Evolutionary conservation across 2,329 filamentous ascomycete genomes (phyloP).

Genomic region (Metarhizium anisopliae): DNA sequence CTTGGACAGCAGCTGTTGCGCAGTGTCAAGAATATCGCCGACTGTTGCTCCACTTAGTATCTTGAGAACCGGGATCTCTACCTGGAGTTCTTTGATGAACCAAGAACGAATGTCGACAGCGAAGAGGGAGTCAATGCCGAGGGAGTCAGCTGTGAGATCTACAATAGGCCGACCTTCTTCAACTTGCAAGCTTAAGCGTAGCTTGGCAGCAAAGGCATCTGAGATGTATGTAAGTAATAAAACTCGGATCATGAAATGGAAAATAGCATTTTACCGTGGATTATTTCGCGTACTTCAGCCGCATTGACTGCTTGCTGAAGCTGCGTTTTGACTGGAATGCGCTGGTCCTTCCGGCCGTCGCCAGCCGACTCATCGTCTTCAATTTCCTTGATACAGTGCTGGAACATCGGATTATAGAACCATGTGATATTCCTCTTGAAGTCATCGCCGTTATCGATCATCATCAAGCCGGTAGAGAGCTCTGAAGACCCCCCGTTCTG

Average conservation of each 20-base stretch:
- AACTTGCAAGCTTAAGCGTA: neutral
- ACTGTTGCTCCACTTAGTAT: constrained; percentile 13
- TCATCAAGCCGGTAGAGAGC: too few species aligned
- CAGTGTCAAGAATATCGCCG: neutral
- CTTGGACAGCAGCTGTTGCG: neutral
- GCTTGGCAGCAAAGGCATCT: neutral
- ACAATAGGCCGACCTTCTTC: neutral
- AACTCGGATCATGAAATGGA: too few species aligned
- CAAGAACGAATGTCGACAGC: constrained; percentile 35
- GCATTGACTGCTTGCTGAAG: too few species aligned
- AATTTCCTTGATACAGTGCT: neutral
- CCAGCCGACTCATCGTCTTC: neutral
- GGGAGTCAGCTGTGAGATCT: constrained; percentile 6
- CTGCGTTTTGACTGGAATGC: neutral
- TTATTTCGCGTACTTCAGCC: too few species aligned
- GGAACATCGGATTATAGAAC: neutral
- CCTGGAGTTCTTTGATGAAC: constrained; percentile 34
- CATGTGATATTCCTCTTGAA: neutral
- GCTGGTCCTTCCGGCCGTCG: neutral
- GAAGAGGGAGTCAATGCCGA: constrained; percentile 22
- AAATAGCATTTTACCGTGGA: too few species aligned
- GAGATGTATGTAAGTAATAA: neutral
- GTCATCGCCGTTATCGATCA: neutral
- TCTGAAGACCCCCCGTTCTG: neutral
- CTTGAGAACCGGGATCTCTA: constrained; percentile 38